Conservation (phyloP, 2,329 filamentous ascomycete species). For the Penicillium sp. region DNA sequence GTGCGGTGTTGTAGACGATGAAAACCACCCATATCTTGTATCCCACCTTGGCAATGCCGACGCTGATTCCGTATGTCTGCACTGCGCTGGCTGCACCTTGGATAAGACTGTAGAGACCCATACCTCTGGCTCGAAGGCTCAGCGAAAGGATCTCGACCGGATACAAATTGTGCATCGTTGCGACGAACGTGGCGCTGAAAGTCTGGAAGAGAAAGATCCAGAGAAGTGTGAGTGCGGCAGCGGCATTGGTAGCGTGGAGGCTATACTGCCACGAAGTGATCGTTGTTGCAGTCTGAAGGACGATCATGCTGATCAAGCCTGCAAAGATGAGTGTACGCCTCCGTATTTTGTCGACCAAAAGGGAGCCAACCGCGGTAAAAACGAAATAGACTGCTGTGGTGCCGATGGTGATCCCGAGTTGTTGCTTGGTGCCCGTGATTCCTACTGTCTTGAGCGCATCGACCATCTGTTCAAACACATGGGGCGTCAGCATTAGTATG, state of each 20-base stretch:
- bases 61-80: constrained; percentile 44
- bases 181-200: constrained; percentile 42
- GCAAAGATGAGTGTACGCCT: constrained; percentile 43
- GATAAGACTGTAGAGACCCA: constrained; percentile 43
- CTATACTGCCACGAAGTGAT: constrained; percentile 46
- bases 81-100: constrained; percentile 42
- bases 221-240: constrained; percentile 40
- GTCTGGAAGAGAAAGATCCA: constrained; percentile 48
- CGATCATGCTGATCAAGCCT: constrained; percentile 40
- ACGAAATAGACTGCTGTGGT: constrained; percentile 43
- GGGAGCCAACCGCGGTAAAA: constrained; percentile 41
- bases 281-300: constrained; percentile 42
- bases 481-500: background rate
- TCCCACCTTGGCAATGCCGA: constrained; percentile 43
- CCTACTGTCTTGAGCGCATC: constrained; percentile 41
- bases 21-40: constrained; percentile 51
- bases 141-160: constrained; percentile 43
- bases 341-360: constrained; percentile 40
- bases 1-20: constrained; percentile 46
- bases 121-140: constrained; percentile 41
- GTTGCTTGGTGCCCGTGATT: constrained; percentile 32
- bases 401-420: constrained; percentile 42
- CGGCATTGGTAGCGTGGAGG: constrained; percentile 24
- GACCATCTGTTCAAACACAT: constrained; percentile 17
- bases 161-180: constrained; percentile 47